Base-by-base conservation (phyloP, 257 asterid genomes). In the Jasminum sambac region DNA sequence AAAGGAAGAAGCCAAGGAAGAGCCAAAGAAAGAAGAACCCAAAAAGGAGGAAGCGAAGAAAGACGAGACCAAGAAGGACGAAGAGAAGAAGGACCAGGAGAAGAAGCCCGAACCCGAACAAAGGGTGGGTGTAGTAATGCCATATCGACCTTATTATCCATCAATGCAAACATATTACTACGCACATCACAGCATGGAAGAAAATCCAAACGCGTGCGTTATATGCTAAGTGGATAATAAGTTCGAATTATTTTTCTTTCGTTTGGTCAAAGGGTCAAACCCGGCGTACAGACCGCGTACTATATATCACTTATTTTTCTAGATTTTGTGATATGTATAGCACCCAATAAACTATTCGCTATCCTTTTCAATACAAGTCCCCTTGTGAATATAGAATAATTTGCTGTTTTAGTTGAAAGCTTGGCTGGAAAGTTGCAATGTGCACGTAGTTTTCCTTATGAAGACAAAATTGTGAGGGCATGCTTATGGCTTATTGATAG, bases 121-220 rank as follows among this genome's bases (percentile, higher is more conserved):
- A 11, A 73, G 63, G n/a, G 55, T 86, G 8, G 78, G 77, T 10
- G 61, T 71, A 0, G 67, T 64, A 60, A 77, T 79, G 82, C 86
- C 84, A 10, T 77, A 75, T 66, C 69, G 87, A 59, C 90, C 74
- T 25, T 84, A 80, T 42, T 84, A 84, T 24, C 88, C 86, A 9
- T 82, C 87, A 7, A 72, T 79, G 84, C 75, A 82, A 77, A 75
- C 83, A 16, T 81, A 77, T 81, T 76, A 82, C 80, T 75, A 77
- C 63, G 76, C 30, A 71, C 80, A 84, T 44, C 91, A 86, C 69
- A 82, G 88, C 87, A 84, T 84, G 21, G 95, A 88, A 72, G 95
- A 88, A 82, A 86, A 88, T 75, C 91, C 95, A 26, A 88, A 84
- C 70, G 83, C 88, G 3, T 88, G 95, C 57, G 81, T 68, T 8